Evolutionary conservation across 2,329 filamentous ascomycete genomes (phyloP), one percentile per base, ranked within the genome.

Genomic region (Aspergillus floridensis): DNA sequence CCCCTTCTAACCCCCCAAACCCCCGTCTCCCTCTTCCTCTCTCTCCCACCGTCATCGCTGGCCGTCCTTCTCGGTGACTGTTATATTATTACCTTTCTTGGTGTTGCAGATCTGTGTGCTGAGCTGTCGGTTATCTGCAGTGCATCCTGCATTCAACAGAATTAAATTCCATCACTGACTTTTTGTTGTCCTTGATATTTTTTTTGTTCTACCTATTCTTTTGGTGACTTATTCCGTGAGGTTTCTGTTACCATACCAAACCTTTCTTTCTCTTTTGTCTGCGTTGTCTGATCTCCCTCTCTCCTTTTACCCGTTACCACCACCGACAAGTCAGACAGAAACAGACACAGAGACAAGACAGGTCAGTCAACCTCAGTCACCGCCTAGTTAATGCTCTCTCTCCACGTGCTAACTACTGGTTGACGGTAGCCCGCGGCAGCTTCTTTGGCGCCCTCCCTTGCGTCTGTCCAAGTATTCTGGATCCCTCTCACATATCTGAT

Each of bases 321-420:
- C 6, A 19, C 38, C 12, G n/a, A 44, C 38, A 35, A 12, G 32
- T 12, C 32, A 35, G 32, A 35, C 32, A 35, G 32, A 35, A 12
- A 16, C 32, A 12, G 32, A 35, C 14, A 44, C 16, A 19, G 38
- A 44, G 6, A 44, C 5, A 19, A 44, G 38, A 44, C 38, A 44
- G 6, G 38, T 44, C 38, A 44, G 38, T 44, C 16, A n/a, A 44
- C 14, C 32, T 35, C 53, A 55, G 58, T 60, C 52, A 63, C 56
- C 59, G 59, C 59, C 61, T 55, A 54, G 53, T 60, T 55, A 54
- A 54, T 60, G 57, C 55, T 66, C 26, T 32, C 31, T 32, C 66
- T 65, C 66, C 66, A 68, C 66, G 65, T 68, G 66, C 65, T 60
- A 67, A 63, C 64, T 62, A 58, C 60, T 64, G 60, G 61, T 53